Percentiles rank a stretch among this genome's conserved stretches.
Evolutionary conservation across 768 basidiomycete species (phyloP).

Genomic region (Cystofilobasidium capitatum): DNA sequence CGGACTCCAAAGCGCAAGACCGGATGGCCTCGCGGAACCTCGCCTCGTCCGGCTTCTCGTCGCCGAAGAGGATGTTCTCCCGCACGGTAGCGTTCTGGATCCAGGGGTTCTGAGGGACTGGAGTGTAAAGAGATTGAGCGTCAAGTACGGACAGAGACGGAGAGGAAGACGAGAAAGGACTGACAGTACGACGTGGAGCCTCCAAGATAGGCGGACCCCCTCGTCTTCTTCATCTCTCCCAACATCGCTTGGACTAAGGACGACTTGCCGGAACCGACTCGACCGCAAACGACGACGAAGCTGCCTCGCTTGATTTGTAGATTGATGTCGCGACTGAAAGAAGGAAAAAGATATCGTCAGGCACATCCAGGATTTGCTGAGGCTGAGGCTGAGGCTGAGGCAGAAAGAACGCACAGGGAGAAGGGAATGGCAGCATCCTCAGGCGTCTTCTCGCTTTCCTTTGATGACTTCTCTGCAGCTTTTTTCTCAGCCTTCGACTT

Average conservation of each 20-base stretch:
- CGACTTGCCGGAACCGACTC: slow-evolving; percentile 37
- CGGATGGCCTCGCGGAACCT: slow-evolving; percentile 31
- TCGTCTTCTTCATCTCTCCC: slow-evolving; percentile 34
- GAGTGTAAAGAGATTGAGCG: not conserved
- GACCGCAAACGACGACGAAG: slow-evolving; percentile 36
- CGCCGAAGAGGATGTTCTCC: slow-evolving; percentile 46
- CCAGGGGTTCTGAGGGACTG: slow-evolving; percentile 38
- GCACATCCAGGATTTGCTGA: not conserved
- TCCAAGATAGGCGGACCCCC: slow-evolving; percentile 25
- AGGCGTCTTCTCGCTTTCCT: slow-evolving; percentile 24
- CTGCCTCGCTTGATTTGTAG: slow-evolving; percentile 31
- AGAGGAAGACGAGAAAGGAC: no score
- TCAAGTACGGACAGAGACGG: not conserved
- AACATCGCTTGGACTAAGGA: slow-evolving; percentile 34
- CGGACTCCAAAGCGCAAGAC: slow-evolving; percentile 30
- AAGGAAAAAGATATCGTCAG: no score
- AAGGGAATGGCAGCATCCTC: slow-evolving; percentile 42
- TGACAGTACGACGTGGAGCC: not conserved
- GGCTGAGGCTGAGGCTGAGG: not conserved
- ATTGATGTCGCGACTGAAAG: slow-evolving; percentile 39
- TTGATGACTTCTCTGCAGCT: slow-evolving; percentile 27
- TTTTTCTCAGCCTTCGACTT: slow-evolving; percentile 28
- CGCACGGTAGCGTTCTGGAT: slow-evolving; percentile 37
- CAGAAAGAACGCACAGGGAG: slow-evolving; percentile 35
- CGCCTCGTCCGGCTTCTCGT: slow-evolving; percentile 27